phyloP scores from a whole-genome alignment of 306 rosid genomes.

The Sicyos baderoa region DNA sequence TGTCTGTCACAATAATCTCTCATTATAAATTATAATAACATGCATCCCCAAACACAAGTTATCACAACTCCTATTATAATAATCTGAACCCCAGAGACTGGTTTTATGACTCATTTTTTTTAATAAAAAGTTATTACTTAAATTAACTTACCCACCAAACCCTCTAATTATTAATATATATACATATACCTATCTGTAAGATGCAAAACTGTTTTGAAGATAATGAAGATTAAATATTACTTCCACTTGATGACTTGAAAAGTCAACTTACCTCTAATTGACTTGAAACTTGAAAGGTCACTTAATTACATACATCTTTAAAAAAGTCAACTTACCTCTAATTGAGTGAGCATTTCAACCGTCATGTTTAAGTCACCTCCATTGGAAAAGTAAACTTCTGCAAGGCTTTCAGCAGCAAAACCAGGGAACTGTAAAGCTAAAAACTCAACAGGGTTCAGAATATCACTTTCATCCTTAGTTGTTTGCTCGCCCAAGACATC shows the following conservation, averaged over 20 bases:
- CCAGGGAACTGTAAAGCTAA: constrained; percentile 85
- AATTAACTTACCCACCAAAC: not conserved
- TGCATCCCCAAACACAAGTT: too few relatives aligned
- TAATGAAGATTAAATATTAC: too few relatives aligned
- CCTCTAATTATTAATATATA: not conserved
- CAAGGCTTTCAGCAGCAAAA: constrained; percentile 83
- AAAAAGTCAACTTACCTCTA: constrained; percentile 54
- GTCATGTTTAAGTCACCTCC: constrained; percentile 71
- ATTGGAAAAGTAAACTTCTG: constrained; percentile 81
- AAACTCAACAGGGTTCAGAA: constrained; percentile 70
- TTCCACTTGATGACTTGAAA: too few relatives aligned
- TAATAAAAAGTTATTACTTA: not conserved
- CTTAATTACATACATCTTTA: not conserved
- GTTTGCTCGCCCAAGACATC: constrained; percentile 55
- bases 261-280: too few relatives aligned
- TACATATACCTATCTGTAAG: not conserved
- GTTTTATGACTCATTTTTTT: too few relatives aligned
- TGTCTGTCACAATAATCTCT: too few relatives aligned
- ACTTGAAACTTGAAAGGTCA: not conserved
- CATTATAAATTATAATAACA: too few relatives aligned
- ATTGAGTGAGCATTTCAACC: constrained; percentile 87
- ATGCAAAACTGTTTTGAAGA: not conserved
- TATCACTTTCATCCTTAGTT: constrained; percentile 44
- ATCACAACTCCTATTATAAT: too few relatives aligned
- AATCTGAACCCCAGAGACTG: too few relatives aligned